Base-by-base conservation (phyloP, 2,329 filamentous ascomycete species). In the Cladophialophora bantiana region DNA sequence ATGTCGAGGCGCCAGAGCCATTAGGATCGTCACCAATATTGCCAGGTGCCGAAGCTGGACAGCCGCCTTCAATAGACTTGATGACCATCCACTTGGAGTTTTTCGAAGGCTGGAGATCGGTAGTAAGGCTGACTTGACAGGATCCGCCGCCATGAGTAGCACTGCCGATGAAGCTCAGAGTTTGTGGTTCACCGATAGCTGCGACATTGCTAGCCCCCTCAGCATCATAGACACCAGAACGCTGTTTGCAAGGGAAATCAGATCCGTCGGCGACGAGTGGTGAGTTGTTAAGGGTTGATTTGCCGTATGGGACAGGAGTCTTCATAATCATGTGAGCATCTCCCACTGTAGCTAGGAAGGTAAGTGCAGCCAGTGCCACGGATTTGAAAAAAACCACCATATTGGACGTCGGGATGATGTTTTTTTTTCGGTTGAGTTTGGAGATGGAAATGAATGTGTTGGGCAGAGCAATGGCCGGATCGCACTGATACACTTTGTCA, bases 91-190 rank as follows among this genome's bases (percentile, higher is more conserved):
- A 99, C 26, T 86, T 84, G 0, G 87, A 90, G 71, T 86, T 78
- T 71, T 85, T 86, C 32, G 86, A 89, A 0, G 93, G 89, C 12
- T 84, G 80, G 10, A 84, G 81, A 72, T 97, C 94, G 18, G 91
- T 93, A 0, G 94, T 95, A 73, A 99, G 82, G 7, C 90, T 90
- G 65, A 98, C 81, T 74, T 99, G 95, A 81, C 95, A 98, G 0
- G 92, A 96, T 0, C 95, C 95, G 62, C 95, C 95, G 18, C 94
- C 94, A 73, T 99, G 95, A 0, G 89, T 88, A 2, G 93, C 94
- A 57, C 84, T 81, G 40, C 93, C 94, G 0, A 80, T 80, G 78
- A 97, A 92, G 0, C 79, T 77, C 1, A 97, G 83, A 0, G 81
- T 77, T 73, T 90, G 86, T 0, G 77, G 70, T 5, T 86, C 84